phyloP scores from a whole-genome alignment of 2,329 filamentous ascomycete genomes.

The Botrytis pseudocinerea region DNA sequence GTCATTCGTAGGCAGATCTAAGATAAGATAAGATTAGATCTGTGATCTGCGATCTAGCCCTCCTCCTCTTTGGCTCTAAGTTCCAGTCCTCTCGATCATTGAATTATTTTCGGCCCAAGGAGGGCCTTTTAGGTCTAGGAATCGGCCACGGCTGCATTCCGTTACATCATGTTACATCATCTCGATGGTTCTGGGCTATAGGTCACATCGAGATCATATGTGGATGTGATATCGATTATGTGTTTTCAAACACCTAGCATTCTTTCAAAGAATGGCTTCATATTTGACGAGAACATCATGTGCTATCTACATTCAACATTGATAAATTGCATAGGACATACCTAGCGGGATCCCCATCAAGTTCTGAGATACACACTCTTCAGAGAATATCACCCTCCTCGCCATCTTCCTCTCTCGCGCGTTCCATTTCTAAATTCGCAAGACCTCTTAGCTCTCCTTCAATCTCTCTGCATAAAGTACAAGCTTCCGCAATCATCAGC shows the following conservation, averaged over 20 bases:
- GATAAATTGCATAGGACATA: not conserved
- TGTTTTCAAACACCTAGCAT: not conserved
- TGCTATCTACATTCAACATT: not conserved
- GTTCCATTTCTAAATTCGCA: not conserved
- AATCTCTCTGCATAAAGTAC: conserved; percentile 21
- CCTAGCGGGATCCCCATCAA: not conserved
- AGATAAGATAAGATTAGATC: conserved; percentile 15
- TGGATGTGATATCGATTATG: not conserved
- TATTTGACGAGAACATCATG: not conserved
- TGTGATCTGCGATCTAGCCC: not conserved
- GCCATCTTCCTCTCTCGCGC: not conserved
- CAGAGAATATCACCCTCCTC: not conserved
- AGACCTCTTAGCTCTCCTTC: conserved; percentile 27
- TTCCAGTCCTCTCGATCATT: too few species aligned
- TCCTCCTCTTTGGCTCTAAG: not conserved
- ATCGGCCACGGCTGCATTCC: not conserved
- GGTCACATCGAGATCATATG: not conserved
- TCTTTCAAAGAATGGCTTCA: not conserved
- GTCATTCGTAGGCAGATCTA: not conserved
- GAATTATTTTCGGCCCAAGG: not conserved
- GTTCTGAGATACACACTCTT: not conserved
- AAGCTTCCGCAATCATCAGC: conserved; percentile 26
- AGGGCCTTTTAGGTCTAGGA: not conserved
- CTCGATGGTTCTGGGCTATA: not conserved
- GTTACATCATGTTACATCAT: not conserved